Base-by-base conservation (phyloP, 1,284 basidiomycete genomes). In the Butyriboletus pseudospeciosus region DNA sequence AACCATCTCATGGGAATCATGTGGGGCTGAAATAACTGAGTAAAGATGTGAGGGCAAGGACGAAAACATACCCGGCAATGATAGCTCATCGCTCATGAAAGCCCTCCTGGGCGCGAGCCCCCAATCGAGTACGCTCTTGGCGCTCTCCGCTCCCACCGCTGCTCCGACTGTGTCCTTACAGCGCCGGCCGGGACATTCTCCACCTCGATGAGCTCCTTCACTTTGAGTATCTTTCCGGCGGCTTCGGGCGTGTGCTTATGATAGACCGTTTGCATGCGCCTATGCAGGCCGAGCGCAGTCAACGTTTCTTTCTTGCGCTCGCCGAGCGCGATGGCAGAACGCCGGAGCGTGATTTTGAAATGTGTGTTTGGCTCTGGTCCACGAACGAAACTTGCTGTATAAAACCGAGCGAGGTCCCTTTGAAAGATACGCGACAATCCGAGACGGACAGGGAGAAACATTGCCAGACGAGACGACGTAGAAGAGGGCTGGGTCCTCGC, bases 171-270 rank as follows among this genome's bases (percentile, higher is more conserved):
- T 10, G 82, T 84, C 71, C 77, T 76, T 34, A 92, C 87, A 49
- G 77, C 74, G 35, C 78, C 76, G 34, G 73, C 73, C 1, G 84
- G 78, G 16, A 94, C 90, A 65, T 93, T 94, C 66, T 88, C 80
- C 51, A 94, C 92, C 64, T 87, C 83, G n/a, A 94, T 80, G 36
- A 94, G 74, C 74, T 94, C 92, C 76, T 94, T 94, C 53, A 94
- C 83, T 14, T 75, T 74, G 39, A 94, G 76, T 49, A 94, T 90
- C 68, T 90, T 90, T 26, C 92, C 92, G 0, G 91, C 92, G 25
- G 83, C 78, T 56, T 87, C 86, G 0, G 85, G 82, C 0, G 78
- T 78, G 60, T 92, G 87, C 8, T 75, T 73, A 58, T 90, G 86
- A 70, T 87, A 94, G 37, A 94, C 90, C 0, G 87, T 92, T 65